Conservation (phyloP, 495 filamentous ascomycete genomes). For the Neurospora tetrasperma region DNA sequence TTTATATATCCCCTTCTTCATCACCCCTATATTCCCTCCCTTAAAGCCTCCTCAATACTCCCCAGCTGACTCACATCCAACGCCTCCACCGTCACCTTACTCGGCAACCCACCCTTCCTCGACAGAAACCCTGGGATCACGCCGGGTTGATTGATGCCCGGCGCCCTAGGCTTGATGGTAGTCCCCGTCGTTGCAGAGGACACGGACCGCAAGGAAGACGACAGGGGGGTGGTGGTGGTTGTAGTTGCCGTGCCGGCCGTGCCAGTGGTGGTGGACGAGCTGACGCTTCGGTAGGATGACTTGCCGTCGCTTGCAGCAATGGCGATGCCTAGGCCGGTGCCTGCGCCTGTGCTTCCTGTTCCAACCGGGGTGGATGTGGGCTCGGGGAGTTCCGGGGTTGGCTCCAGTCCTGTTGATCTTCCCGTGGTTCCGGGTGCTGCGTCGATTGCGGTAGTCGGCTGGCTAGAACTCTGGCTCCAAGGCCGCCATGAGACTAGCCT, state of each 20-base stretch:
- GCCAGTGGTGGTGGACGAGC: neutral
- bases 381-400: neutral
- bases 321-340: neutral
- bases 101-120: conserved; percentile 30
- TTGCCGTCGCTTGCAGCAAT: neutral
- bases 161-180: conserved; percentile 22
- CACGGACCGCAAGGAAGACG: neutral
- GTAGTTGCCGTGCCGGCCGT: neutral
- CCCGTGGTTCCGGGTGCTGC: neutral
- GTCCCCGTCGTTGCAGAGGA: conserved; percentile 1
- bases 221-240: neutral
- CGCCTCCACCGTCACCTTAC: conserved; percentile 31
- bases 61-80: conserved; percentile 15
- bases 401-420: neutral
- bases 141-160: conserved; percentile 46
- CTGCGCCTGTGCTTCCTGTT: neutral
- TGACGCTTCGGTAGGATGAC: neutral
- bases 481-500: conserved; percentile 39
- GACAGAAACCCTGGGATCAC: conserved; percentile 40
- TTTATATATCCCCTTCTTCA: neutral
- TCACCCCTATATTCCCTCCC: conserved; percentile 22
- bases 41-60: conserved; percentile 28
- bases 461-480: conserved; percentile 19
- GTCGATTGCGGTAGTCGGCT: neutral
- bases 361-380: neutral